Conservation (phyloP, 2,329 filamentous ascomycete genomes). For the Sclerotinia glacialis region DNA sequence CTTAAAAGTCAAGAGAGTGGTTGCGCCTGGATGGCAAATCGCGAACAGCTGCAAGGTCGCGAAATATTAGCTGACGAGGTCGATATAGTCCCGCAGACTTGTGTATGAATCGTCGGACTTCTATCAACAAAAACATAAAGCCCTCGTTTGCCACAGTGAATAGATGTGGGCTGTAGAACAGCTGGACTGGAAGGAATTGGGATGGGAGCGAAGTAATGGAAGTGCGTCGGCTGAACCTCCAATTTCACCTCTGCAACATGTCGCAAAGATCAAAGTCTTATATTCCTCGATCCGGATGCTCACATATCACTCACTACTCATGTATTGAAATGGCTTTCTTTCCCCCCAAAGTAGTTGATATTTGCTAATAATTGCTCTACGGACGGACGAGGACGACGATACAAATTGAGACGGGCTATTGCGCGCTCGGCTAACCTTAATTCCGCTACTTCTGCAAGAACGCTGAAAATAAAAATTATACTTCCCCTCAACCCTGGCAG, state of each 20-base stretch:
- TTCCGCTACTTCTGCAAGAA: slow-evolving; percentile 29
- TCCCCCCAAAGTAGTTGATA: slow-evolving; percentile 29
- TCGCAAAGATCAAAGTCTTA: slow-evolving; percentile 23
- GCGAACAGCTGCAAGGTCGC: slow-evolving; percentile 21
- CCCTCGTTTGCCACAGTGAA: slow-evolving; percentile 26
- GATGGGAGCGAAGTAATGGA: slow-evolving; percentile 15
- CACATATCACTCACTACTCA: slow-evolving; percentile 37
- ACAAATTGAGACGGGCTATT: slow-evolving; percentile 25
- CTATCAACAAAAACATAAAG: slow-evolving; percentile 33
- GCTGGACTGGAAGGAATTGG: slow-evolving; percentile 19
- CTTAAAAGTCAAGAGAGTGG: slow-evolving; percentile 24
- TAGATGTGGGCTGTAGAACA: slow-evolving; percentile 24
- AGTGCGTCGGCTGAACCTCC: slow-evolving; percentile 23
- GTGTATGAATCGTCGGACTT: not conserved
- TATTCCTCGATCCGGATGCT: slow-evolving; percentile 22
- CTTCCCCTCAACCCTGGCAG: slow-evolving; percentile 19
- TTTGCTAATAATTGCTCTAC: slow-evolving; percentile 37
- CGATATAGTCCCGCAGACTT: slow-evolving; percentile 6
- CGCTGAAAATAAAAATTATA: slow-evolving; percentile 20
- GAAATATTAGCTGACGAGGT: slow-evolving; percentile 23
- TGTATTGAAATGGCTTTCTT: slow-evolving; percentile 26
- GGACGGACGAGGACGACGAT: slow-evolving; percentile 32
- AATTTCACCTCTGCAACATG: slow-evolving; percentile 32
- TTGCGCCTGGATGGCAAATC: slow-evolving; percentile 26
- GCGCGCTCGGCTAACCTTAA: slow-evolving; percentile 23